These are phyloP conservation scores for Globisporangium megalacanthum DNA, from an alignment of 352 stramenopile genomes.

Conservation along the genomic window DNA sequence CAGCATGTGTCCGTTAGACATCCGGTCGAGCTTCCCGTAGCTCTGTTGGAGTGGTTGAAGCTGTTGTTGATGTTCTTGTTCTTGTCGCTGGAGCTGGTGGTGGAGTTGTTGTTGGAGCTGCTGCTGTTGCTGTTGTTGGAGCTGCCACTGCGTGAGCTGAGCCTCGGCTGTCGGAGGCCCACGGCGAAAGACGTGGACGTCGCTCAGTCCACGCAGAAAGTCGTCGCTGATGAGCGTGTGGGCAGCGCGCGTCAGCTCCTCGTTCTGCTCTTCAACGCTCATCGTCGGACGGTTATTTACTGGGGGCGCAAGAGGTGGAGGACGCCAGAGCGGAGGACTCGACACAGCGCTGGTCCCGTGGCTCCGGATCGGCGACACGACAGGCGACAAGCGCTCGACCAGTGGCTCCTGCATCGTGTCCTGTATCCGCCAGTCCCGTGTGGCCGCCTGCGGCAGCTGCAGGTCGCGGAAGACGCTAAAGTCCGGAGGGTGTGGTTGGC, in stretches of 20 bases:
- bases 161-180: not conserved
- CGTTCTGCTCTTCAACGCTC: conserved; percentile 7
- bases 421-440: not conserved
- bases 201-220: conserved; percentile 1
- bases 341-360: not conserved
- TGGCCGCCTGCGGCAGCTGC: not conserved
- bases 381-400: not conserved
- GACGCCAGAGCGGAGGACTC: not conserved
- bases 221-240: not conserved
- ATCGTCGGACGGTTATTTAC: not conserved
- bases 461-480: not conserved
- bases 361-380: not conserved
- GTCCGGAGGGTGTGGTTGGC: not conserved
- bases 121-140: not conserved
- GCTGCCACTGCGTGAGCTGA: not conserved
- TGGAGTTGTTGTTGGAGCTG: not conserved
- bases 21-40: not conserved
- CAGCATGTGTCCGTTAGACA: conserved; percentile 4
- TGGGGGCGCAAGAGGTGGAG: no score
- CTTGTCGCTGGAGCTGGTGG: not conserved
- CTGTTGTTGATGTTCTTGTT: not conserved
- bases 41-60: not conserved
- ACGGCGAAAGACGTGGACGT: not conserved
- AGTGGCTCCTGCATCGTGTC: no score
- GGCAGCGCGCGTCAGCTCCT: conserved; percentile 2